A percentile compares a stretch with the other conserved stretches of the same genome.
These are phyloP conservation scores for Aspergillus aculeatus DNA, from an alignment of 2,329 filamentous ascomycete species.

Conservation along the genomic window DNA sequence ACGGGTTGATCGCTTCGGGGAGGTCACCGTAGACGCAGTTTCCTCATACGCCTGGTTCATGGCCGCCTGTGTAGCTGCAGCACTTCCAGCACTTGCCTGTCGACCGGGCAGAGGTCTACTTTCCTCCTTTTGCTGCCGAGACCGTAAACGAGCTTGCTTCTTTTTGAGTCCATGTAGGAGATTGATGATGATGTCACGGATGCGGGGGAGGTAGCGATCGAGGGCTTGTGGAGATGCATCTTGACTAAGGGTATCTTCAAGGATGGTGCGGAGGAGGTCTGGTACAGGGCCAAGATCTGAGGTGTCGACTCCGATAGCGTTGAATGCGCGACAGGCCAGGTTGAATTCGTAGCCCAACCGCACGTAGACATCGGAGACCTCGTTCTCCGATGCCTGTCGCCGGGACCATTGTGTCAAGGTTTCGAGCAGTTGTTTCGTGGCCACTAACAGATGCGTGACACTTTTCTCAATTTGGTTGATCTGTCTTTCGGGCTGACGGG, in stretches of 20 bases:
- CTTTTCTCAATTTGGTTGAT: conserved; percentile 98
- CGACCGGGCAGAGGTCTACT: conserved; percentile 39
- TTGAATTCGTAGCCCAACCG: conserved; percentile 98
- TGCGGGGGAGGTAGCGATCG: conserved; percentile 88
- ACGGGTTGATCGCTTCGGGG: conserved; percentile 36
- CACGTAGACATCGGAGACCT: conserved; percentile 98
- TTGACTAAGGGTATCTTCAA: conserved; percentile 94
- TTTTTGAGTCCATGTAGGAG: conserved; percentile 92
- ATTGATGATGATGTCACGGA: conserved; percentile 98
- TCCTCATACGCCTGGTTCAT: conserved; percentile 49
- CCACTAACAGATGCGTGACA: conserved; percentile 94
- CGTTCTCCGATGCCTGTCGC: conserved; percentile 82
- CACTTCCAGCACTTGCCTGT: conserved; percentile 50
- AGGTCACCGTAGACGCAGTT: conserved; percentile 28
- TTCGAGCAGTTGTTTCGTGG: conserved; percentile 95
- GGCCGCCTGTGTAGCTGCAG: conserved; percentile 43
- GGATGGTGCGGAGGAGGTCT: conserved; percentile 81
- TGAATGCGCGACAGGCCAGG: conserved; percentile 94
- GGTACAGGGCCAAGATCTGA: conserved; percentile 92
- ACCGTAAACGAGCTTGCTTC: conserved; percentile 84
- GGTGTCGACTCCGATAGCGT: conserved; percentile 94
- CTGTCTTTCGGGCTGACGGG: conserved; percentile 63
- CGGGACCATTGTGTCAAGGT: conserved; percentile 98
- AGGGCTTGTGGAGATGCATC: conserved; percentile 91
- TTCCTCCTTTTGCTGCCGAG: conserved; percentile 54